phyloP scores from a whole-genome alignment of 768 basidiomycete genomes.

The Boletus vinaceobasis region DNA sequence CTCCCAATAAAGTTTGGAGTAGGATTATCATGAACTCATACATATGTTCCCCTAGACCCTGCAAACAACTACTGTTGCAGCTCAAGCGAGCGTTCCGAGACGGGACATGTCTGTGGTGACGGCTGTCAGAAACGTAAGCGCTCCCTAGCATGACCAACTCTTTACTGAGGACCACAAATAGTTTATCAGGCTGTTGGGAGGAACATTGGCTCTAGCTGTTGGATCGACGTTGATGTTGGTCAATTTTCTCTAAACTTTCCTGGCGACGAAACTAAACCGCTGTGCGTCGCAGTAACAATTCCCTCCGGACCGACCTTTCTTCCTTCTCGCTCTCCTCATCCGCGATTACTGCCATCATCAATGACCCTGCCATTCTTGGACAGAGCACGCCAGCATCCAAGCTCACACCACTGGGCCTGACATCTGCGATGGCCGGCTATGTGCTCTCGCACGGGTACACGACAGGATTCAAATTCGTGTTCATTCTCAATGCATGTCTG shows the following conservation, averaged over 20 bases:
- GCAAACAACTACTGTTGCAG: conserved; percentile 66
- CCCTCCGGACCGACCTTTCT: conserved; percentile 41
- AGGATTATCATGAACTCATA: background rate
- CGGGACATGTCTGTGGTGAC: conserved; percentile 78
- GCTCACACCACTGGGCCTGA: conserved; percentile 36
- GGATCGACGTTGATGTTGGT: conserved; percentile 54
- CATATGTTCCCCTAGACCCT: conserved; percentile 38
- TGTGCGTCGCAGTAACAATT: conserved; percentile 39
- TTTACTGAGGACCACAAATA: conserved; percentile 20
- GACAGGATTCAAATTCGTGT: conserved; percentile 54
- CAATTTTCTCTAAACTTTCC: background rate
- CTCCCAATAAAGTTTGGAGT: conserved; percentile 3
- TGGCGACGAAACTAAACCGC: background rate
- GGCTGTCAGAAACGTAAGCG: conserved; percentile 55
- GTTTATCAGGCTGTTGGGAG: conserved; percentile 70
- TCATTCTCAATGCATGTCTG: conserved; percentile 57
- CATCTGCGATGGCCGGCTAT: conserved; percentile 33
- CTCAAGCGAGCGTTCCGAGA: conserved; percentile 67
- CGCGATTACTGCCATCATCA: conserved; percentile 43
- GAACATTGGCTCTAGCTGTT: conserved; percentile 63
- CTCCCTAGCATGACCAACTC: background rate
- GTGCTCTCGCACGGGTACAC: conserved; percentile 52
- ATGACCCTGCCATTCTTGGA: conserved; percentile 43
- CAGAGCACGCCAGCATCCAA: conserved; percentile 29
- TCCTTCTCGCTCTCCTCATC: conserved; percentile 35